Evolutionary conservation across 2,329 filamentous ascomycete species (phyloP).

Genomic region (Diaporthe velutina): DNA sequence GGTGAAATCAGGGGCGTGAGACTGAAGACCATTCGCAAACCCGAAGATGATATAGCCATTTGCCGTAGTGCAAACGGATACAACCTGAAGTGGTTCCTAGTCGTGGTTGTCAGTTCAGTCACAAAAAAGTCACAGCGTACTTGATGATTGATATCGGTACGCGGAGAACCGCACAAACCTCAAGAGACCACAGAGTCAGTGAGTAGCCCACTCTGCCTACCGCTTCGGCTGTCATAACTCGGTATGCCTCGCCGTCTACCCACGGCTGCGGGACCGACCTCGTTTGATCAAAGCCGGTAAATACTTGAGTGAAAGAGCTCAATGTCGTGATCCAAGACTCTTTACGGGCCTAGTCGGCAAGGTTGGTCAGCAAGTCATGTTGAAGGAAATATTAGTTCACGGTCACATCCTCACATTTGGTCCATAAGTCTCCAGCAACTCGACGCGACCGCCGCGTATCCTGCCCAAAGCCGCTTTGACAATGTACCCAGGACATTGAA

Average conservation of each 20-base stretch:
- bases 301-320: neutral
- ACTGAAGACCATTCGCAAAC: slow-evolving; percentile 1
- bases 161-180: neutral
- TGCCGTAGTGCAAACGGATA: neutral
- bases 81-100: slow-evolving; percentile 7
- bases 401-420: neutral
- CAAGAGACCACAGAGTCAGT: neutral
- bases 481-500: neutral
- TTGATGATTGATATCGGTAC: neutral
- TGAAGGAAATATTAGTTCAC: rapidly evolving
- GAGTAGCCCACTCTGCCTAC: neutral
- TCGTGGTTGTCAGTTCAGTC: neutral
- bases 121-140: neutral
- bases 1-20: neutral
- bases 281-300: neutral
- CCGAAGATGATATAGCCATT: slow-evolving; percentile 3
- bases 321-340: neutral
- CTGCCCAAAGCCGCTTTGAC: neutral
- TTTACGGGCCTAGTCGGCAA: neutral
- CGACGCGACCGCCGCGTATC: neutral
- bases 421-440: neutral
- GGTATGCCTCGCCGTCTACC: slow-evolving; percentile 8
- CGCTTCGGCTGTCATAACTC: neutral
- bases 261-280: neutral
- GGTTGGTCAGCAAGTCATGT: neutral